Evolutionary conservation across 164 flowering plant species (phyloP).

Genomic region (Stephania yunnanensis): DNA sequence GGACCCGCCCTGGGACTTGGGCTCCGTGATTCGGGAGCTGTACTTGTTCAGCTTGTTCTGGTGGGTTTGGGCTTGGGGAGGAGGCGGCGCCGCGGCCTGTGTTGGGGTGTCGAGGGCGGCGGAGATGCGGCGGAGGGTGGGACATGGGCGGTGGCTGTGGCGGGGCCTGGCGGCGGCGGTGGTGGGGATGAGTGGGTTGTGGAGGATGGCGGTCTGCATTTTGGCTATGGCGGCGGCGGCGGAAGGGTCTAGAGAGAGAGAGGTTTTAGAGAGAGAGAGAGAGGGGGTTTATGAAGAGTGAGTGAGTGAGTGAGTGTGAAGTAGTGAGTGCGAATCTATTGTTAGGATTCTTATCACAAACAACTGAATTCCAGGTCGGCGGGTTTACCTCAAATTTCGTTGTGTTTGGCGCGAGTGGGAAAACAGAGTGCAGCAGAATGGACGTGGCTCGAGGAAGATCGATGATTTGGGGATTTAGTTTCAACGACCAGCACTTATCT

Average conservation of each 20-base stretch:
- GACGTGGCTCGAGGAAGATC: too few species aligned
- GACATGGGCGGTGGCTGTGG: neutral
- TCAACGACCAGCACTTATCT: too few species aligned
- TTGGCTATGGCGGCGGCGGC: neutral
- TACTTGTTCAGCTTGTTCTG: conserved; percentile 63
- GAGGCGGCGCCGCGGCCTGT: neutral
- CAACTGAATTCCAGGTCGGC: too few species aligned
- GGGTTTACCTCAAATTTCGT: too few species aligned
- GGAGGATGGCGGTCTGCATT: conserved; percentile 20
- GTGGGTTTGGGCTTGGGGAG: conserved; percentile 1
- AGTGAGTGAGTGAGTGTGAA: neutral
- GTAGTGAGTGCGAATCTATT: too few species aligned
- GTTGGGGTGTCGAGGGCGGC: neutral
- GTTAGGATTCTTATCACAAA: too few species aligned
- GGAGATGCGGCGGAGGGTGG: neutral
- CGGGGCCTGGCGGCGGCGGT: neutral
- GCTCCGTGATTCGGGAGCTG: conserved; percentile 77
- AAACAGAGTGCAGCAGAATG: too few species aligned
- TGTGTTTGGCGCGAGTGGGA: too few species aligned
- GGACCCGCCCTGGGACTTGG: conserved; percentile 92
- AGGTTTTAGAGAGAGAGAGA: neutral
- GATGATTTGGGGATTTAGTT: too few species aligned
- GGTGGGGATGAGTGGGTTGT: conserved; percentile 5
- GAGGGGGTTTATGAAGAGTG: neutral
- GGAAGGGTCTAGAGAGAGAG: neutral